Conservation (phyloP, 108 stramenopile genomes). For the Skeletonema grethae region DNA sequence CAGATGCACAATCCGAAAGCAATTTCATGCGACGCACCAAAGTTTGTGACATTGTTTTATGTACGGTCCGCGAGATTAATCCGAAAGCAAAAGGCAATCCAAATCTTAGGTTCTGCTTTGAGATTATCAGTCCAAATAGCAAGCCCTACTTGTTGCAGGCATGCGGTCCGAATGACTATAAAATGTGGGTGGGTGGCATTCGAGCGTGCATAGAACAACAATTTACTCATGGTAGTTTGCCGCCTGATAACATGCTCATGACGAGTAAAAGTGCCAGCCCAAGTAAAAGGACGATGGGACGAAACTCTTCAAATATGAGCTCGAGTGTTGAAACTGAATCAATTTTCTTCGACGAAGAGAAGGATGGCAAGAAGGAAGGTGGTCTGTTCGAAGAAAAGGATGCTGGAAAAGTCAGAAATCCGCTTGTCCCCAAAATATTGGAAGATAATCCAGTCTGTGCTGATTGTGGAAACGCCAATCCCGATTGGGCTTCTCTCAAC, state of each 20-base stretch:
- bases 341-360: constrained; percentile 43
- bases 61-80: constrained; percentile 85
- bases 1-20: constrained; percentile 18
- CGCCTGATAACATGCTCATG: constrained; percentile 40
- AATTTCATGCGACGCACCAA: constrained; percentile 73
- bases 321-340: constrained; percentile 38
- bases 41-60: constrained; percentile 91
- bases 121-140: constrained; percentile 89
- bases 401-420: constrained; percentile 34
- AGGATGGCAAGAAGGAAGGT: constrained; percentile 23
- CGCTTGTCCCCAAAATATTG: constrained; percentile 62
- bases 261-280: constrained; percentile 25
- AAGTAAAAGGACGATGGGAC: constrained; percentile 11
- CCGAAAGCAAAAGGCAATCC: constrained; percentile 61
- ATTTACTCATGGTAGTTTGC: constrained; percentile 68
- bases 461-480: constrained; percentile 79
- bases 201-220: constrained; percentile 75
- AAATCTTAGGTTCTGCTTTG: constrained; percentile 84
- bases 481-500: constrained; percentile 89
- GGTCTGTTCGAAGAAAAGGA: constrained; percentile 2
- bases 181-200: constrained; percentile 88
- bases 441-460: constrained; percentile 73
- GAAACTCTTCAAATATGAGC: constrained; percentile 2
- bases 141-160: constrained; percentile 91
- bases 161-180: constrained; percentile 80